phyloP scores from a whole-genome alignment of 768 basidiomycete genomes.

The Sistotremastrum niveocremeum region DNA sequence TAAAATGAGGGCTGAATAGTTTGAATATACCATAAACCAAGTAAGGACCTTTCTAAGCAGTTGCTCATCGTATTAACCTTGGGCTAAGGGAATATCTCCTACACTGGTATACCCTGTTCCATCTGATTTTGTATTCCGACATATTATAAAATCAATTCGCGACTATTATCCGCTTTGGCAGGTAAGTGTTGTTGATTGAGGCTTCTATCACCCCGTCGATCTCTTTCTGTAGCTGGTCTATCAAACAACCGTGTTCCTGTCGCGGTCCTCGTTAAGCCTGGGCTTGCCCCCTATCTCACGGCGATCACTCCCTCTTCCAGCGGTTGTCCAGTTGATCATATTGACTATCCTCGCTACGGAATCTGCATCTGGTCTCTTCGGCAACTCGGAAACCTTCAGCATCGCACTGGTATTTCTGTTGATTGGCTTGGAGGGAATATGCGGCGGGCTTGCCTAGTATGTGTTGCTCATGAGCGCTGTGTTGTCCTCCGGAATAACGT shows the following conservation, averaged over 20 bases:
- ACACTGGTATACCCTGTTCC: conserved; percentile 85
- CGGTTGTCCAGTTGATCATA: conserved; percentile 57
- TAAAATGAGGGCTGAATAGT: conserved; percentile 26
- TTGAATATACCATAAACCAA: conserved; percentile 89
- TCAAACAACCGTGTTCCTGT: conserved; percentile 85
- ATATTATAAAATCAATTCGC: conserved; percentile 68
- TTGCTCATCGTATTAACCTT: neutral
- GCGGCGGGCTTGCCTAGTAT: conserved; percentile 86
- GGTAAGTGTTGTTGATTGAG: conserved; percentile 26
- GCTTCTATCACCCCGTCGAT: neutral
- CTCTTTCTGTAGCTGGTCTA: conserved; percentile 50
- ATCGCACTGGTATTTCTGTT: conserved; percentile 59
- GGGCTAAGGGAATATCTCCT: conserved; percentile 65
- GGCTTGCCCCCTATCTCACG: conserved; percentile 69
- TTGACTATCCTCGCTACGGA: conserved; percentile 50
- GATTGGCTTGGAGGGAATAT: conserved; percentile 81
- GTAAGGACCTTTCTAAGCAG: conserved; percentile 18
- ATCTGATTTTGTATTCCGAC: conserved; percentile 49
- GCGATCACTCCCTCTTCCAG: conserved; percentile 57
- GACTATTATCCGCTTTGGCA: conserved; percentile 97
- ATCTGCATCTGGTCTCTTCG: conserved; percentile 55
- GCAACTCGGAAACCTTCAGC: conserved; percentile 26
- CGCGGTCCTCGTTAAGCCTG: conserved; percentile 80
- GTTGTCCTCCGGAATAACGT: conserved; percentile 5
- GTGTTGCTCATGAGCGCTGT: conserved; percentile 19